Conservation (phyloP, 768 basidiomycete genomes). For the Leccinellum albellum region DNA sequence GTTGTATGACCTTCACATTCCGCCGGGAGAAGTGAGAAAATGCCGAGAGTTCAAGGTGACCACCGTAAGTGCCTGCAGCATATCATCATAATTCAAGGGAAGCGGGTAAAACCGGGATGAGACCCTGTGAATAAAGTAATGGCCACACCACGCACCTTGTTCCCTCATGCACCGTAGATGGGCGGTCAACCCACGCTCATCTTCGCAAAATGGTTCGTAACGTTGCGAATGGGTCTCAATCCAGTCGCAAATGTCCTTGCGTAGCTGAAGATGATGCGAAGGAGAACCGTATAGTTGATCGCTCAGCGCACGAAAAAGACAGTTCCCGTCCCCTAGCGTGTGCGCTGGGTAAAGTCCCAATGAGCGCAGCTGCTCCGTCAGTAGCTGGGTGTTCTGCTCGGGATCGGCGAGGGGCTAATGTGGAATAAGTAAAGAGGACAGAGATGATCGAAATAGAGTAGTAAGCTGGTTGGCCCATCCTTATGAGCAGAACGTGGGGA, state of each 20-base stretch:
- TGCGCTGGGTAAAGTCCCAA: slow-evolving; percentile 84
- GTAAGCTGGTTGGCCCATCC: slow-evolving; percentile 15
- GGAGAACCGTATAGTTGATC: slow-evolving; percentile 84
- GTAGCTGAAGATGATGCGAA: slow-evolving; percentile 61
- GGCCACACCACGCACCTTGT: slow-evolving; percentile 47
- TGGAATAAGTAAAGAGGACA: background rate
- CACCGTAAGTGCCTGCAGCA: slow-evolving; percentile 76
- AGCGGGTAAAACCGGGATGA: slow-evolving; percentile 8
- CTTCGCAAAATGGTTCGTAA: slow-evolving; percentile 86
- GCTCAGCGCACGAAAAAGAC: slow-evolving; percentile 85
- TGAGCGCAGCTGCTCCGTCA: slow-evolving; percentile 69
- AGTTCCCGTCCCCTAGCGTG: slow-evolving; percentile 89
- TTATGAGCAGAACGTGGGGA: slow-evolving; percentile 25
- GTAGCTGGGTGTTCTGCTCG: slow-evolving; percentile 57
- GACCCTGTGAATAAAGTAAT: background rate
- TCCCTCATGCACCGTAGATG: slow-evolving; percentile 78
- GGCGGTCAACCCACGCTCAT: slow-evolving; percentile 68
- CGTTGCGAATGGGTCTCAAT: slow-evolving; percentile 63
- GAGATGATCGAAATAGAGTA: slow-evolving; percentile 14
- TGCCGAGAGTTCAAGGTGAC: slow-evolving; percentile 89
- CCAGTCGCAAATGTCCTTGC: slow-evolving; percentile 80
- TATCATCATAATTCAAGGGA: slow-evolving; percentile 12
- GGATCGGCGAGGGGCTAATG: slow-evolving; percentile 52
- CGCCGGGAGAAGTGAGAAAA: slow-evolving; percentile 78
- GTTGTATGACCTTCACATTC: slow-evolving; percentile 90